Evolutionary conservation across 371 early-diverging fungal species (phyloP), one percentile per base, ranked within the genome.

Genomic region (Basidiobolus heterosporus): DNA sequence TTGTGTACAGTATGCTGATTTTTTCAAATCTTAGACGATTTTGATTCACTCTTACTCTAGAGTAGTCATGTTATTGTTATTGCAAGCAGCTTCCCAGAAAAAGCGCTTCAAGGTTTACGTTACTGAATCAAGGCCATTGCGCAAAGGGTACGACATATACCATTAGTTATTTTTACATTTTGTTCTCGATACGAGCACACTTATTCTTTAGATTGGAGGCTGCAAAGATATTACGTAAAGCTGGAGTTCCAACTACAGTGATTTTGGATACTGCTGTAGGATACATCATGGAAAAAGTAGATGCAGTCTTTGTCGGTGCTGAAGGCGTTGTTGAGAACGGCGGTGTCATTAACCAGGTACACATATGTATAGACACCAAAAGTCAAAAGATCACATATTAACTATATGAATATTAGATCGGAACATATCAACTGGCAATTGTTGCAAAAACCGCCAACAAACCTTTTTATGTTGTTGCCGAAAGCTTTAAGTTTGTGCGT

Each of bases 251-350:
- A 7, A 87, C 87, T 22, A 73, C 80, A 47, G 76, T 91, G 19
- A 80, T 97, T 16, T 61, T 86, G 54, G 98, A 97, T 60, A 70
- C 88, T 6, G 91, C 95, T 15, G 90, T 93, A 2, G 94, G 88
- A 24, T 90, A 85, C 62, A 72, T 88, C 48, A 90, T 97, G 72
- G 86, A 85, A 53, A 80, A 87, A 58, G 86, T 91, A 14, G 89
- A 92, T 57, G 70, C 87, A 74, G 91, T 92, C 0, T 74, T 95
- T 53, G 93, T 92, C 23, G 98, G 98, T 6, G 98, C 95, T 11
- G 98, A 97, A 64, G 98, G 88, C 35, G 91, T 97, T 2, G 91
- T 90, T 4, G 91, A 92, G 63, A 97, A 91, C 56, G 98, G 98
- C 22, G 98, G 98, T 4, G 59, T 97, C 41, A 84, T 97, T 55